These are phyloP conservation scores for Babesia divergens DNA, from an alignment of 169 alveolate genomes.

Conservation along the genomic window DNA sequence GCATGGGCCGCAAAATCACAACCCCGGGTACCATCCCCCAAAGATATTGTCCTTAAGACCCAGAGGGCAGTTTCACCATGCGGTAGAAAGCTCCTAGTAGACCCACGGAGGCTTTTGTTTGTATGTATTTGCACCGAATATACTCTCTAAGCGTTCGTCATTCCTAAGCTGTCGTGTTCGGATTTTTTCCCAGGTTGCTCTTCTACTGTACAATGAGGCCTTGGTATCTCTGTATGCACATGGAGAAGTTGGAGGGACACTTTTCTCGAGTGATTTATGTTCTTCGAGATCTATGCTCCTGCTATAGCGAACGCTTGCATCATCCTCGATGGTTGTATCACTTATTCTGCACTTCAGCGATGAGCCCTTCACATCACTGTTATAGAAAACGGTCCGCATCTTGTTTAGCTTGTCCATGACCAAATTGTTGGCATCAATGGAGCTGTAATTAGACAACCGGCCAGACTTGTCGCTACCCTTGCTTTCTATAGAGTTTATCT, in stretches of 20 bases:
- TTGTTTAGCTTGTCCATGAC: constrained; percentile 16
- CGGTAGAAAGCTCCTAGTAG: too few relatives aligned
- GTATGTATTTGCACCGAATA: background rate
- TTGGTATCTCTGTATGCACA: constrained; percentile 32
- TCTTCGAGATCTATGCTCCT: background rate
- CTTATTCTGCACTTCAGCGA: background rate
- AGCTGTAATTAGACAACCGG: background rate
- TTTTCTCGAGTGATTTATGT: background rate
- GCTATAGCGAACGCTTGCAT: background rate
- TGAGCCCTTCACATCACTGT: background rate
- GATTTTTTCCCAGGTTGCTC: constrained; percentile 12
- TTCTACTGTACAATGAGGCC: constrained; percentile 27
- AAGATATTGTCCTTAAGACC: too few relatives aligned
- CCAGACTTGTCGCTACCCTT: background rate
- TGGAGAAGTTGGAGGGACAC: background rate
- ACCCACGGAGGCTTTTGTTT: constrained; percentile 23
- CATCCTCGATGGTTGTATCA: constrained; percentile 22
- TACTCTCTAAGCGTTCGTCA: background rate
- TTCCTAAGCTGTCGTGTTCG: background rate
- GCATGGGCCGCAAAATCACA: too few relatives aligned
- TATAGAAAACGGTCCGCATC: background rate
- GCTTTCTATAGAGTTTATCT: background rate
- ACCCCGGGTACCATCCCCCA: too few relatives aligned
- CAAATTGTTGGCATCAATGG: background rate
- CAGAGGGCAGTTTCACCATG: too few relatives aligned